Evolutionary conservation across 2,329 filamentous ascomycete genomes (phyloP).

Genomic region (Phaeophleospora eucalypticola): DNA sequence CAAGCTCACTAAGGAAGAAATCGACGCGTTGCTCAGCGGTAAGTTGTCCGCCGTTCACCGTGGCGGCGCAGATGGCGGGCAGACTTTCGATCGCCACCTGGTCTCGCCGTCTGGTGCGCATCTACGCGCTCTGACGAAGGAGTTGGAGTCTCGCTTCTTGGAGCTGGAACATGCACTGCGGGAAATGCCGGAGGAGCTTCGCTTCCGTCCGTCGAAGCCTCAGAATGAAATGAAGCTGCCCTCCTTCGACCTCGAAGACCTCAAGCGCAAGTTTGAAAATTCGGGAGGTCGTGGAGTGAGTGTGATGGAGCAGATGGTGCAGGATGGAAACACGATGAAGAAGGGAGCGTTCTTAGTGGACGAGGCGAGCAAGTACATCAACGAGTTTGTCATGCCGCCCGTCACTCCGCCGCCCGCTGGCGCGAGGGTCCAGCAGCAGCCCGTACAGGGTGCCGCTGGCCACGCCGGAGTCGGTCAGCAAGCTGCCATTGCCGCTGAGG

Average conservation of each 20-base stretch:
- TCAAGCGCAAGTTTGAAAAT: slow-evolving; percentile 28
- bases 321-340: slow-evolving; percentile 33
- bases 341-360: slow-evolving; percentile 37
- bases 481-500: slow-evolving; percentile 3
- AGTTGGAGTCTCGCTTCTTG: slow-evolving; percentile 68
- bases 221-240: slow-evolving; percentile 32
- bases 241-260: slow-evolving; percentile 28
- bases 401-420: slow-evolving; percentile 26
- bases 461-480: no score
- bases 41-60: slow-evolving; percentile 47
- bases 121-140: slow-evolving; percentile 64
- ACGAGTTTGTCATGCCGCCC: slow-evolving; percentile 38
- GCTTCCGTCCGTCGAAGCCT: slow-evolving; percentile 28
- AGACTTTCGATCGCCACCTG: slow-evolving; percentile 56
- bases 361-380: slow-evolving; percentile 35
- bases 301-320: slow-evolving; percentile 38
- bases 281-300: slow-evolving; percentile 29
- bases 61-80: slow-evolving; percentile 38
- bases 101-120: slow-evolving; percentile 74
- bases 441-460: slow-evolving; percentile 1
- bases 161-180: slow-evolving; percentile 61
- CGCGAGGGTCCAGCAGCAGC: neutral
- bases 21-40: slow-evolving; percentile 51
- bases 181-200: slow-evolving; percentile 26
- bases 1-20: slow-evolving; percentile 37